Evolutionary conservation across 768 basidiomycete species (phyloP), one percentile per base, ranked within the genome.

Genomic region (Galerina sulciceps): DNA sequence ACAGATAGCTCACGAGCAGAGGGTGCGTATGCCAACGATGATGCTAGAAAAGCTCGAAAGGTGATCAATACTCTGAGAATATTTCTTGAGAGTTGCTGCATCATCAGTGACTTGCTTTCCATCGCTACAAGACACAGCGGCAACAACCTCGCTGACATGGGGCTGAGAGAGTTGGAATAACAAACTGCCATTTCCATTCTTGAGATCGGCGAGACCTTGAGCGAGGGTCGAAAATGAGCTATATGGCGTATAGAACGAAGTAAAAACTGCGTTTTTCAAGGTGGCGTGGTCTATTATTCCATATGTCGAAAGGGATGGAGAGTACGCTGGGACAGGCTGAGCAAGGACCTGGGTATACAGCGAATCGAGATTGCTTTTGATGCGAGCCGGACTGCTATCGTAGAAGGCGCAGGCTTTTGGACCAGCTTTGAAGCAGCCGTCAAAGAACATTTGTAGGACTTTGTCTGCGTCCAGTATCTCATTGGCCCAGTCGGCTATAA

Each of bases 391-490:
- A 6, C 70, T 70, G 0, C 72, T 63, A 6, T 76, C 72, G 53
- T 71, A 76, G 60, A 81, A 78, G 4, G 75, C 45, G 53, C 80
- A 81, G 11, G 47, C 48, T 9, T 57, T 49, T 1, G 75, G 75
- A 0, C 79, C 80, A 3, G 76, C 78, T 1, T 70, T 66, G 18
- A 67, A 68, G 47, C 80, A 81, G 3, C 66, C 69, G 5, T 65
- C 62, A 56, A 74, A 75, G 62, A 81, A 80, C 1, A 60, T 51
- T 17, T 73, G 61, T 55, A 78, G 60, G 0, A 67, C 65, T 58
- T 78, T 76, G 20, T 76, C 71, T 1, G 78, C 73, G 51, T 80
- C 76, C 1, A 73, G 11, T 9, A 79, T 65, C 57, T 76, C 75
- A 6, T 69, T 72, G 4, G 68, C 68, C 75, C 75, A 75, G 13